phyloP scores from a whole-genome alignment of 208 protist species.

The Phytomonas francai region DNA sequence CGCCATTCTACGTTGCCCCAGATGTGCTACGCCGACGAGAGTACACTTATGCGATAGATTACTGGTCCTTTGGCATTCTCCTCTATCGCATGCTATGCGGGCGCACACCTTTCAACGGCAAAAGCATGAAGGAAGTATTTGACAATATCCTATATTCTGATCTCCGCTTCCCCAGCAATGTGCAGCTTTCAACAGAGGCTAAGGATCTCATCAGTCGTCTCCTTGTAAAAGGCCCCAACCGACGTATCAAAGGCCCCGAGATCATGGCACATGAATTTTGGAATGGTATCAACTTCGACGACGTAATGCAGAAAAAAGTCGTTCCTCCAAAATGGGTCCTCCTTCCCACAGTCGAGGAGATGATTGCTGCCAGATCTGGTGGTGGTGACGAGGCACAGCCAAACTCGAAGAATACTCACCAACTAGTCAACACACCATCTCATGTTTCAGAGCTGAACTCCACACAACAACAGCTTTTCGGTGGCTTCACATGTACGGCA shows the following conservation, averaged over 20 bases:
- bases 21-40: slow-evolving; percentile 91
- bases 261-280: slow-evolving; percentile 88
- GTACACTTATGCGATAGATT: slow-evolving; percentile 96
- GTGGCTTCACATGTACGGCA: slow-evolving; percentile 85
- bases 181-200: slow-evolving; percentile 74
- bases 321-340: slow-evolving; percentile 78
- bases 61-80: slow-evolving; percentile 96
- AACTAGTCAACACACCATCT: slow-evolving; percentile 82
- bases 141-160: slow-evolving; percentile 91
- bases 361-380: slow-evolving; percentile 49
- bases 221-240: slow-evolving; percentile 82
- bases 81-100: slow-evolving; percentile 96
- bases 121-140: slow-evolving; percentile 91
- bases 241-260: slow-evolving; percentile 82
- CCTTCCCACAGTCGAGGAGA: slow-evolving; percentile 73
- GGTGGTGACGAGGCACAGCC: slow-evolving; percentile 11
- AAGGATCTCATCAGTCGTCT: slow-evolving; percentile 89
- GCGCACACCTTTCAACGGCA: slow-evolving; percentile 90
- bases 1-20: slow-evolving; percentile 92
- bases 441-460: slow-evolving; percentile 74
- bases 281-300: slow-evolving; percentile 86
- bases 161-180: slow-evolving; percentile 83
- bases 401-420: slow-evolving; percentile 42
- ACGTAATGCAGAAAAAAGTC: slow-evolving; percentile 81
- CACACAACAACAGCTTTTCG: slow-evolving; percentile 86